Base-by-base conservation (phyloP, 306 rosid species). In the Vigna trinervia region DNA sequence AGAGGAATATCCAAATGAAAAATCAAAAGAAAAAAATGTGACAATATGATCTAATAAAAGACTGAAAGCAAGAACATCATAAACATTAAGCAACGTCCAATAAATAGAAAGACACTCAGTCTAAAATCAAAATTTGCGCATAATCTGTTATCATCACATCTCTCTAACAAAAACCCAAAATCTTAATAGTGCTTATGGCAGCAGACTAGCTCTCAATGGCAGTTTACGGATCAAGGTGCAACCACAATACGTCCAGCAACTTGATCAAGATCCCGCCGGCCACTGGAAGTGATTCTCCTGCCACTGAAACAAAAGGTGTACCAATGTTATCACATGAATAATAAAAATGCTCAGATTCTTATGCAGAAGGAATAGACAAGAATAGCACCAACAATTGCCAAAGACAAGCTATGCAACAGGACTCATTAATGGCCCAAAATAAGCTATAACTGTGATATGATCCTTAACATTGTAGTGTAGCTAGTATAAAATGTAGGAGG, bases 251-350 rank as follows among this genome's bases (percentile, higher is more conserved):
- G 22, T 53, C 86, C 86, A 0, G 81, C 83, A 38, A 83, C 86
- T 20, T 83, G 86, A 59, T 83, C 86, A 34, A 83, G 80, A 69
- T 83, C 86, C 19, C 86, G 53, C 4, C 80, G 60, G 28, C 86
- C 86, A 63, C 58, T 83, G 57, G 86, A 62, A 23, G 86, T 83
- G 64, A 83, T 79, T 69, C 30, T 79, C 74, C 86, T 79, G 19
- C 86, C 86, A 74, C 86, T 83, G 73, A 61, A 26, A 74, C 13
- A 23, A 52, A n/a, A 5, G 57, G 45, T n/a, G 45, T 3, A 34
- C 3, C 5, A 15, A 61, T 6, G 11, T 17, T 39, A 17, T 45
- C 5, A 11, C 50, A 45, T 3, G 9, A 45, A 45, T 4, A 43
- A 43, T 43, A 10, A 30, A 11, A 0, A 11, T 45, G 50, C 14